Percentiles rank a stretch among this genome's conserved stretches.
These are phyloP conservation scores for Dalechampia spathulata DNA, from an alignment of 441 rosid species.

Conservation along the genomic window DNA sequence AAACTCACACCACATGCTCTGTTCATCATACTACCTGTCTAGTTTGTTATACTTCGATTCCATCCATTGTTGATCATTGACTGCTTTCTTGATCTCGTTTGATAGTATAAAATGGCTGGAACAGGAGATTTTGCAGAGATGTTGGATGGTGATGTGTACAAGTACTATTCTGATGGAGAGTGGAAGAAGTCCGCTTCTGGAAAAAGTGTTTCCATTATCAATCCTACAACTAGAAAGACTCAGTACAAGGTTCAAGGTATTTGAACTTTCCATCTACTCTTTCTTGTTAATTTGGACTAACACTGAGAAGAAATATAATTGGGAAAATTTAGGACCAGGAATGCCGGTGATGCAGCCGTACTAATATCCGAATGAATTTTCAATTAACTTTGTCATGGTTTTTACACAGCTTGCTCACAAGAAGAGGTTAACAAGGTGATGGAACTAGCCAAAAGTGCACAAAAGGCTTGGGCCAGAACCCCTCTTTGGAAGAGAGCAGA, in stretches of 20 bases:
- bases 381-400: too few species aligned
- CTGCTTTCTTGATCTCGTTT: too few species aligned
- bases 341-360: too few species aligned
- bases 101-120: conserved; percentile 64
- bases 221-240: conserved; percentile 76
- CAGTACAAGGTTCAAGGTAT: conserved; percentile 95
- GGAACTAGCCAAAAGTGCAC: conserved; percentile 73
- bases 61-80: not conserved
- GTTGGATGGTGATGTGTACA: conserved; percentile 66
- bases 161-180: conserved; percentile 73
- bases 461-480: conserved; percentile 88
- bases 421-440: conserved; percentile 88
- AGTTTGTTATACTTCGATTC: not conserved
- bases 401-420: conserved; percentile 73
- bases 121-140: conserved; percentile 69
- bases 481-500: conserved; percentile 97
- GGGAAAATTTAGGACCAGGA: too few species aligned
- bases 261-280: not conserved
- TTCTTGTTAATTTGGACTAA: not conserved
- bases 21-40: not conserved
- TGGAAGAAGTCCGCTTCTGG: conserved; percentile 81
- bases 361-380: too few species aligned
- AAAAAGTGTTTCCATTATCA: conserved; percentile 68
- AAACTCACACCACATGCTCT: conserved; percentile 7
- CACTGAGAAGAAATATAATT: not conserved